A percentile compares a stretch with the other conserved stretches of the same genome.
phyloP scores from a whole-genome alignment of 2,329 filamentous ascomycete genomes.

The Arachnopeziza araneosa region DNA sequence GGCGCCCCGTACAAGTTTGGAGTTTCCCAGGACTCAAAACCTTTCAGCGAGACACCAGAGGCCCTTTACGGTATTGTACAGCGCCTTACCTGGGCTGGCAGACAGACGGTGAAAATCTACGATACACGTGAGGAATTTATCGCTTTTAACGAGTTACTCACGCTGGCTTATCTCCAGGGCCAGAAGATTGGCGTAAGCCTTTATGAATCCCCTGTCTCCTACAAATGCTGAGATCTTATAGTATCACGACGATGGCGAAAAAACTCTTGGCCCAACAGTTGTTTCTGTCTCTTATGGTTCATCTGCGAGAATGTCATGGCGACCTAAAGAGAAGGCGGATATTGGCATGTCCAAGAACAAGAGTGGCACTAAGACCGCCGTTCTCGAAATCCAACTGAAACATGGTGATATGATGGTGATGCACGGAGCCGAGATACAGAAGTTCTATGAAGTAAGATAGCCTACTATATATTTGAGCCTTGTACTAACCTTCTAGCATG shows the following conservation, averaged over 20 bases:
- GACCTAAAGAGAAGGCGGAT: constrained; percentile 41
- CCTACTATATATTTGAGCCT: too few relatives aligned
- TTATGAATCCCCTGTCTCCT: too few relatives aligned
- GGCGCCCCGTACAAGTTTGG: constrained; percentile 64
- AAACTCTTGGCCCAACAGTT: constrained; percentile 55
- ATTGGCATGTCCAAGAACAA: constrained; percentile 12
- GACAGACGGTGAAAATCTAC: constrained; percentile 32
- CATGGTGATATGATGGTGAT: constrained; percentile 63
- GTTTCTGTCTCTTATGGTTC: constrained; percentile 56
- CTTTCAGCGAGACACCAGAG: constrained; percentile 43
- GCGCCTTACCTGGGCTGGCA: constrained; percentile 50
- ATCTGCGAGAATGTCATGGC: constrained; percentile 51
- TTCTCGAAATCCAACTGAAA: constrained; percentile 40
- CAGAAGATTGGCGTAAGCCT: constrained; percentile 51
- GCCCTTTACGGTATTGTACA: constrained; percentile 45
- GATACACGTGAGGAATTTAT: constrained; percentile 17
- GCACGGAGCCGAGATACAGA: constrained; percentile 54
- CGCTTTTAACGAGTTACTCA: constrained; percentile 59
- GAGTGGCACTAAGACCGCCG: constrained; percentile 25
- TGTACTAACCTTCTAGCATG: background rate
- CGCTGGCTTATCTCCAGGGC: constrained; percentile 56
- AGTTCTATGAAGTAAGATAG: constrained; percentile 46
- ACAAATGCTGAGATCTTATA: too few relatives aligned
- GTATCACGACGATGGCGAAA: constrained; percentile 64
- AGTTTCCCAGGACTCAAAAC: constrained; percentile 45